phyloP scores from a whole-genome alignment of 257 asterid species.

The Fraxinus quadrangulata region DNA sequence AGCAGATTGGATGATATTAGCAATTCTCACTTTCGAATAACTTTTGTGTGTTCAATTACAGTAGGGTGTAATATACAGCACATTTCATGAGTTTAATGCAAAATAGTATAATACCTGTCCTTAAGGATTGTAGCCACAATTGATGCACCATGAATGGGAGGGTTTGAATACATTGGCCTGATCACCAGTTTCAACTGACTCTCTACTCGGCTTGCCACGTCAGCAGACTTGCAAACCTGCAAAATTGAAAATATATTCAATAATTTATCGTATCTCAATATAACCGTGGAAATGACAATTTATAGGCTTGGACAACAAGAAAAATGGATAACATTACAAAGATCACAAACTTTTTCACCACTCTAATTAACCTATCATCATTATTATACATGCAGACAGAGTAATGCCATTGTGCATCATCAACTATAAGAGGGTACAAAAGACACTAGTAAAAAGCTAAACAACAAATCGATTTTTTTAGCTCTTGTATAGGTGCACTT shows the following conservation, averaged over 20 bases:
- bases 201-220: slow-evolving; percentile 92
- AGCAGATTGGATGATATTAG: slow-evolving; percentile 1
- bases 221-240: slow-evolving; percentile 81
- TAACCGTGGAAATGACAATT: neutral
- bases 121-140: slow-evolving; percentile 88
- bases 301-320: neutral
- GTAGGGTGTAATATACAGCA: neutral
- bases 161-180: slow-evolving; percentile 98
- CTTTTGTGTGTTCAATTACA: neutral
- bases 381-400: neutral
- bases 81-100: slow-evolving; percentile 6
- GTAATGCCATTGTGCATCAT: neutral
- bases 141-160: slow-evolving; percentile 97
- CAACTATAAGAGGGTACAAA: neutral
- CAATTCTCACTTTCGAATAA: slow-evolving; percentile 10
- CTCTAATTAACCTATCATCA: neutral
- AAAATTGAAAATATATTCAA: slow-evolving; percentile 22
- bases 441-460: neutral
- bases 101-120: slow-evolving; percentile 61
- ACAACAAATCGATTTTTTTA: neutral
- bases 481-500: neutral
- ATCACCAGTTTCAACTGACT: slow-evolving; percentile 93
- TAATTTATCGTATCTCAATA: neutral
- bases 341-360: neutral
- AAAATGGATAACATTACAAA: neutral